Evolutionary conservation across 768 basidiomycete genomes (phyloP).

Genomic region (Leucosporidium yakuticum): DNA sequence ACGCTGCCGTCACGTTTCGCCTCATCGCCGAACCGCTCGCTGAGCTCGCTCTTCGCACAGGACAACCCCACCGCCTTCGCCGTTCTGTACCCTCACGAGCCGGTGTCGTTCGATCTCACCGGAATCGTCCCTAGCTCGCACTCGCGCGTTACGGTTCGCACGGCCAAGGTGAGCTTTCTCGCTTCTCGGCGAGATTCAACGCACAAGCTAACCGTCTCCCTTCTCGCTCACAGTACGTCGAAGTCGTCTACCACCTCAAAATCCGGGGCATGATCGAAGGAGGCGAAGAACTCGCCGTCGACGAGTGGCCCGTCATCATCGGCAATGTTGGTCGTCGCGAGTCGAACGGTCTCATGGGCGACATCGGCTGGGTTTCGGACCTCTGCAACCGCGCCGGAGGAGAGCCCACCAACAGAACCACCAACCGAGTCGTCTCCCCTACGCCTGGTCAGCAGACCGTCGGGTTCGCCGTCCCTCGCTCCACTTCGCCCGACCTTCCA

Average conservation of each 20-base stretch:
- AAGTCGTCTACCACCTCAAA: constrained; percentile 28
- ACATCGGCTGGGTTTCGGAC: constrained; percentile 28
- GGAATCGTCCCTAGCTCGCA: constrained; percentile 15
- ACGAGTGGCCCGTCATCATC: constrained; percentile 27
- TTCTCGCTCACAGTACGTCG: constrained; percentile 20
- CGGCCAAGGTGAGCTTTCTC: constrained; percentile 11
- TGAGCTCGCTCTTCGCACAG: too few species aligned
- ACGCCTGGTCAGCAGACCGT: background rate
- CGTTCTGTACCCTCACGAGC: constrained; percentile 15
- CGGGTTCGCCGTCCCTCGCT: background rate
- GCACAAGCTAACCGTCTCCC: background rate
- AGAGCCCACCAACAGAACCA: too few species aligned
- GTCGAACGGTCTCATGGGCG: constrained; percentile 17
- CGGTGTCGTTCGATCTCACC: constrained; percentile 5
- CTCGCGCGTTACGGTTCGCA: constrained; percentile 16
- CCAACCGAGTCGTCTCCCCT: background rate
- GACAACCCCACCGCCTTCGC: constrained; percentile 8
- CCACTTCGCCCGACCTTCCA: background rate
- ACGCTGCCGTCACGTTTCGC: too few species aligned
- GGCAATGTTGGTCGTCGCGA: constrained; percentile 5
- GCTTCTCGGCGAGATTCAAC: background rate
- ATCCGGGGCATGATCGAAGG: constrained; percentile 27
- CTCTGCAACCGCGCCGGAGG: constrained; percentile 22
- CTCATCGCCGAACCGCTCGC: too few species aligned
- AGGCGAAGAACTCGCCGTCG: constrained; percentile 24